These are phyloP conservation scores for Curvularia lunata DNA, from an alignment of 2,329 filamentous ascomycete genomes.

Conservation along the genomic window DNA sequence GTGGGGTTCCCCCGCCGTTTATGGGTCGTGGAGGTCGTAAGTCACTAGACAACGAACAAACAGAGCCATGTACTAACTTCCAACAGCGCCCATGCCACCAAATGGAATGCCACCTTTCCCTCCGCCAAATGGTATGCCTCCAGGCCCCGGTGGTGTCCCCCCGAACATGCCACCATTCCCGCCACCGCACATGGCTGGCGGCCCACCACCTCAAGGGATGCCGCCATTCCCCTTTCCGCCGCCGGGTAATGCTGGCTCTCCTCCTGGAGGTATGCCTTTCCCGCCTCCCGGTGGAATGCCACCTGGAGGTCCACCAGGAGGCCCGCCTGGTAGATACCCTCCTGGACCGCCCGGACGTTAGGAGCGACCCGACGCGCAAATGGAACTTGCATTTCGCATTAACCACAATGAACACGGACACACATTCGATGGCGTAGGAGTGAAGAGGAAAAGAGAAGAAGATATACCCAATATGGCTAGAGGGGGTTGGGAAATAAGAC, in stretches of 20 bases:
- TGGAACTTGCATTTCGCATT: conserved; percentile 13
- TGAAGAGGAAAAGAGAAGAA: conserved; percentile 19
- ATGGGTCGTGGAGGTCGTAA: conserved; percentile 52
- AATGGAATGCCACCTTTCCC: conserved; percentile 42
- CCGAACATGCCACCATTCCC: conserved; percentile 50
- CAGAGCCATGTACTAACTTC: conserved; percentile 6
- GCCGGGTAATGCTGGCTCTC: conserved; percentile 36
- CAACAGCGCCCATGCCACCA: conserved; percentile 36
- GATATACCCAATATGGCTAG: conserved; percentile 26
- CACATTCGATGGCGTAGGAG: conserved; percentile 5
- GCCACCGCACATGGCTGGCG: conserved; percentile 42
- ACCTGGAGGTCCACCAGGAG: conserved; percentile 32
- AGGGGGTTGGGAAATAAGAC: conserved; percentile 15
- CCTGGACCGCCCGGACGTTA: conserved; percentile 38
- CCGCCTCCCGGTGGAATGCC: conserved; percentile 24
- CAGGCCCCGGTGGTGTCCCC: conserved; percentile 34
- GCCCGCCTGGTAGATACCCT: conserved; percentile 34
- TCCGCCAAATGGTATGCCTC: conserved; percentile 44
- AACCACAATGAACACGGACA: conserved; percentile 6
- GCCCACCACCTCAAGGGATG: conserved; percentile 34
- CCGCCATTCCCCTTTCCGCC: conserved; percentile 42
- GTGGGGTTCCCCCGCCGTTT: conserved; percentile 49
- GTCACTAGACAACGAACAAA: conserved; percentile 12
- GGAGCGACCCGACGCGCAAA: conserved; percentile 19
- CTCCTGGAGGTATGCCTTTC: conserved; percentile 42